Conservation (phyloP, 2,329 filamentous ascomycete species). For the Fusarium pilosicola region DNA sequence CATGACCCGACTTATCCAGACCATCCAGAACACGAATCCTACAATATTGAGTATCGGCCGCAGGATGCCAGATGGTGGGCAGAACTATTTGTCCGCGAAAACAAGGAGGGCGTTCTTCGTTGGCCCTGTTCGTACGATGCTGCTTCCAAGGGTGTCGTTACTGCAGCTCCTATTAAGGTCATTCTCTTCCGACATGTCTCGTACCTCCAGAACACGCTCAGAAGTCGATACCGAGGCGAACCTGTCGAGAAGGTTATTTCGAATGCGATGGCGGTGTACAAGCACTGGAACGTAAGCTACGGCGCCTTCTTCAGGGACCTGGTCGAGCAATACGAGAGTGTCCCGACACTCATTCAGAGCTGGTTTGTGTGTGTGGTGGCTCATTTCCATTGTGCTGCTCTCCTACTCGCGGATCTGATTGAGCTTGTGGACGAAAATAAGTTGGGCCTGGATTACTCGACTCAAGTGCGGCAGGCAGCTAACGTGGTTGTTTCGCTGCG, state of each 20-base stretch:
- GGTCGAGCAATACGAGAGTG: conserved; percentile 57
- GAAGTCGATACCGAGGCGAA: conserved; percentile 50
- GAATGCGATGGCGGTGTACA: conserved; percentile 60
- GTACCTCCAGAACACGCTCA: conserved; percentile 63
- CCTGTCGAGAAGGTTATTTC: conserved; percentile 60
- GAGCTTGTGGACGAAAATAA: conserved; percentile 58
- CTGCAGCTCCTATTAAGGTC: conserved; percentile 67
- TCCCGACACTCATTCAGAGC: conserved; percentile 65
- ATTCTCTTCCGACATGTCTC: conserved; percentile 66
- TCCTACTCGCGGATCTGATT: conserved; percentile 65
- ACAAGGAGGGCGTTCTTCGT: conserved; percentile 44
- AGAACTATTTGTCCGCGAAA: conserved; percentile 49
- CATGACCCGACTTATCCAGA: conserved; percentile 46
- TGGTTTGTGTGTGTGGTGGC: conserved; percentile 68
- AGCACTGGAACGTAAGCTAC: conserved; percentile 65
- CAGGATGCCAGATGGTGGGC: conserved; percentile 47
- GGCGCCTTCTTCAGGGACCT: conserved; percentile 63
- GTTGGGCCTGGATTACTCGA: conserved; percentile 42
- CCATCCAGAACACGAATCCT: conserved; percentile 31
- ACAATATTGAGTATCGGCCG: conserved; percentile 33
- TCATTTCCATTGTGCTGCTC: conserved; percentile 67
- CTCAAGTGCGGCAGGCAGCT: conserved; percentile 41
- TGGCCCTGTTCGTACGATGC: conserved; percentile 67
- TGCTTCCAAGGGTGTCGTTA: conserved; percentile 59
- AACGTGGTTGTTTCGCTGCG: conserved; percentile 54